Evolutionary conservation across 352 stramenopile genomes (phyloP), one percentile per base, ranked within the genome.

Genomic region (Globisporangium paroecandrum): DNA sequence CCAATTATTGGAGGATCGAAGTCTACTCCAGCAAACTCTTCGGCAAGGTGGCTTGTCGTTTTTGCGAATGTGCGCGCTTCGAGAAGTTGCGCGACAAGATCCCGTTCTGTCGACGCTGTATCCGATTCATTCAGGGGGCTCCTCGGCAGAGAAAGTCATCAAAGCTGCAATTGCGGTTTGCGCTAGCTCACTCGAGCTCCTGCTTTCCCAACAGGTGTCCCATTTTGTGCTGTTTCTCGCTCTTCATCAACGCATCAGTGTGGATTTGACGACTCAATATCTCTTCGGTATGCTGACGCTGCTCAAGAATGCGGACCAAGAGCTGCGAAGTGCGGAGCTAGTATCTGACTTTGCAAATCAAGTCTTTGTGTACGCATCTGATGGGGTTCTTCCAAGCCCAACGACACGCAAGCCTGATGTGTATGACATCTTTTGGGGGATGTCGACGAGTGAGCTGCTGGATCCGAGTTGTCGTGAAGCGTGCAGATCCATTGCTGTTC

Each of bases 41-140:
- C 12, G 41, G 2, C 46, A 70, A 24, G 70, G 70, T 1, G 53
- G 53, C 8, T 34, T 76, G 20, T 38, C 62, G 12, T 54, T 76
- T n/a, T 34, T 76, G 18, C 66, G 70, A 7, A 54, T 73, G 46
- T 49, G 68, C 5, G 66, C 56, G 0, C 64, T 74, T 34, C 67
- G 67, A 29, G 71, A 69, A 27, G 24, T 55, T n/a, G 64, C 55
- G 10, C 64, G 54, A 29, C 22, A 46, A 47, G 20, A 58, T 10
- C 55, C 49, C 55, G 15, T 62, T 24, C 15, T 60, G 24, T 65
- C 59, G 25, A 15, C 62, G 15, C 18, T 18, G 25, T 27, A 41
- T 41, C 41, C 41, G 7, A 36, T 58, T 24, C 1, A 24, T 8
- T 29, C 4, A 3, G 43, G 43, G 7, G 18, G 29, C n/a, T 27